Base-by-base conservation (phyloP, 2,329 filamentous ascomycete species). In the Anthostomella pinea region DNA sequence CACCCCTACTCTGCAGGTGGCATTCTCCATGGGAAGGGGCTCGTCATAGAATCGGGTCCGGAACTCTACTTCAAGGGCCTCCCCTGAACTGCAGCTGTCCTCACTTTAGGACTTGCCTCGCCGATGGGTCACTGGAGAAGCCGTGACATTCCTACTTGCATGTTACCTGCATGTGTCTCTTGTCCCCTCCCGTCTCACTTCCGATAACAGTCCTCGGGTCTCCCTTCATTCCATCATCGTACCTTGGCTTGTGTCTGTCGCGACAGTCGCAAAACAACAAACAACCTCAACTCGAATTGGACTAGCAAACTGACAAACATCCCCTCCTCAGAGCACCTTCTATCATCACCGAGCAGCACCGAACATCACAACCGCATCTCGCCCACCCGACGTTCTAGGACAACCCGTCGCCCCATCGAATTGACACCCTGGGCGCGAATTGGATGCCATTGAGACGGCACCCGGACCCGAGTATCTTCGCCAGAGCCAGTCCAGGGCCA, bases 201-300 rank as follows among this genome's bases (percentile, higher is more conserved):
- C 41, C 40, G 43, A 46, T 46, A 33, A 38, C 33, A 35, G 37
- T 44, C 39, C 27, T 24, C 44, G 30, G 35, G 30, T 39, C 52
- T 59, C 56, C 54, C 54, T 59, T 56, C 54, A 59, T 59, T 59
- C 56, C 54, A 58, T 46, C 39, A 43, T n/a, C n/a, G n/a, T 49
- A 39, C 39, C 45, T 35, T 43, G 30, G 28, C 35, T 43, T 46
- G 27, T 46, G 32, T 42, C 39, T 27, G 33, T 49, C 41, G 39
- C 43, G 43, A 43, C 43, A 40, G 15, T 40, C 33, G 37, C 45
- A 41, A 49, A 43, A 45, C 41, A 57, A 53, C 45, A 54, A 51
- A 49, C 41, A 41, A 42, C 35, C 34, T 33, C 33, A 13, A 30
- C 24, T 35, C 21, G 24, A 27, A 33, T 39, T 35, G 30, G 30